A percentile compares a stretch with the other conserved stretches of the same genome.
These are phyloP conservation scores for Priceomyces melissophilus DNA, from an alignment of 805 yeast genomes.

Conservation along the genomic window DNA sequence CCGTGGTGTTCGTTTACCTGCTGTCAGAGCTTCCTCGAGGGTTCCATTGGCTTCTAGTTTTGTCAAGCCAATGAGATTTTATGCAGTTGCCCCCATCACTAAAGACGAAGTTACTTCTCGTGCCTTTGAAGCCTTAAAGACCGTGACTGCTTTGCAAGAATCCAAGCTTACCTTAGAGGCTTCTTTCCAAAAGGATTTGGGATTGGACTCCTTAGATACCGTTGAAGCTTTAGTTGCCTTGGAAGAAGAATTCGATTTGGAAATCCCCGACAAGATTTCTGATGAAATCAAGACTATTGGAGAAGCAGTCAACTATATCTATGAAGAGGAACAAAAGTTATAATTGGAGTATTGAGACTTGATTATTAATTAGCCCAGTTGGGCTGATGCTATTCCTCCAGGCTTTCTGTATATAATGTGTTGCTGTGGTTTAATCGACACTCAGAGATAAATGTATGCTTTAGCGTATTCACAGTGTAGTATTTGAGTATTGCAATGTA, in stretches of 20 bases:
- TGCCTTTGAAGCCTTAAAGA: conserved; percentile 73
- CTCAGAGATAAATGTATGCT: too few species aligned
- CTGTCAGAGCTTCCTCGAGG: conserved; percentile 22
- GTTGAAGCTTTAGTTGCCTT: conserved; percentile 95
- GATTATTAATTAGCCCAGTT: background rate
- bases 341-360: conserved; percentile 10
- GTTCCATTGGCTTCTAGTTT: conserved; percentile 19
- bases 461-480: too few species aligned
- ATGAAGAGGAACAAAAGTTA: conserved; percentile 53
- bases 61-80: conserved; percentile 42
- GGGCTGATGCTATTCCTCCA: background rate
- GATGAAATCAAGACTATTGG: conserved; percentile 92
- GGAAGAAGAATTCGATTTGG: conserved; percentile 84
- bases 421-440: too few species aligned
- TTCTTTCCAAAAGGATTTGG: conserved; percentile 66
- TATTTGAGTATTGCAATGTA: too few species aligned
- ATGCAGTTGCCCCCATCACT: conserved; percentile 63
- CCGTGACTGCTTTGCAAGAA: conserved; percentile 47
- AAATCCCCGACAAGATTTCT: conserved; percentile 85
- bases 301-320: conserved; percentile 86
- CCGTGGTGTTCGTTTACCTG: conserved; percentile 37
- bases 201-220: conserved; percentile 90
- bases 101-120: conserved; percentile 80
- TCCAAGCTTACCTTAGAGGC: conserved; percentile 43
- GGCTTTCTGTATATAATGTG: background rate